phyloP scores from a whole-genome alignment of 2,329 filamentous ascomycete species.

The Metarhizium anisopliae region DNA sequence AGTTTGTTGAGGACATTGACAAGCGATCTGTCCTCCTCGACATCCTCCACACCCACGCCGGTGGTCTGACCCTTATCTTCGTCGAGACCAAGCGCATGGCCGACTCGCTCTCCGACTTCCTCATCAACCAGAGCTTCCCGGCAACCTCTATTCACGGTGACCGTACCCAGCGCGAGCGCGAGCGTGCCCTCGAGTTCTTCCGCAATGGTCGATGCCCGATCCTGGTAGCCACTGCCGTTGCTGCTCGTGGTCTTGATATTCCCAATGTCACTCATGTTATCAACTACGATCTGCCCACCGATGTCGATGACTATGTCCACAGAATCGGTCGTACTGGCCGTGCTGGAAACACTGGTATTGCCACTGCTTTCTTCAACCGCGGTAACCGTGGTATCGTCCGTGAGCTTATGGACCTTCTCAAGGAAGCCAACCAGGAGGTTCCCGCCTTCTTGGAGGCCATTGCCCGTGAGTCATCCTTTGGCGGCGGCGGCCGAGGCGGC shows the following conservation, averaged over 20 bases:
- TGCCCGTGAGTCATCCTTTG: conserved; percentile 84
- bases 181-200: conserved; percentile 96
- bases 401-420: conserved; percentile 92
- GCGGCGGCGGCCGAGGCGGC: conserved; percentile 58
- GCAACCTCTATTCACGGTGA: conserved; percentile 98
- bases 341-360: conserved; percentile 97
- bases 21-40: conserved; percentile 97
- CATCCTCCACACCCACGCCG: conserved; percentile 89
- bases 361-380: conserved; percentile 99
- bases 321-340: conserved; percentile 99
- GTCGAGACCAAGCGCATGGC: conserved; percentile 99
- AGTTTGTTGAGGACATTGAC: conserved; percentile 94
- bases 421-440: conserved; percentile 97
- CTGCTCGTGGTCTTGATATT: conserved; percentile 84
- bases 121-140: conserved; percentile 97
- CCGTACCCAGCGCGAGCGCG: conserved; percentile 96
- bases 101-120: conserved; percentile 92
- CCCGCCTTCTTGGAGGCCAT: conserved; percentile 93
- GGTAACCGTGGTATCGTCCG: conserved; percentile 97
- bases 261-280: conserved; percentile 95
- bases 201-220: conserved; percentile 92
- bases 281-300: conserved; percentile 98
- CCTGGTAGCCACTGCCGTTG: conserved; percentile 91
- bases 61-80: conserved; percentile 89
- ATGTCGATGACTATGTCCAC: conserved; percentile 98